Conservation (phyloP, 352 stramenopile species). For the Halophytophthora polymorphica region DNA sequence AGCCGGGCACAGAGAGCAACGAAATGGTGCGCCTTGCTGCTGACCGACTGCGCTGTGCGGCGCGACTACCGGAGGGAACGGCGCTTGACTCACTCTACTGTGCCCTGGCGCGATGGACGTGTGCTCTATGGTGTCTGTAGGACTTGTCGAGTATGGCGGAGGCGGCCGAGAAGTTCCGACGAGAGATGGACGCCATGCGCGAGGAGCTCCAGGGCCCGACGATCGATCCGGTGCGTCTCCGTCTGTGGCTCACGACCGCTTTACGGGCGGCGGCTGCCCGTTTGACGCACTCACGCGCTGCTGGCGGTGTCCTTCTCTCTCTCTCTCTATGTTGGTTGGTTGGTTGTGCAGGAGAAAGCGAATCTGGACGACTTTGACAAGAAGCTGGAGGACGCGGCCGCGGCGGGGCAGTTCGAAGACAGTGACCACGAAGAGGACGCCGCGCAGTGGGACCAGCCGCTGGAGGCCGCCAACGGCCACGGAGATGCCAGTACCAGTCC, state of each 20-base stretch:
- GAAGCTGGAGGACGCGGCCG: slow-evolving; percentile 71
- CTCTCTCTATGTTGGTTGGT: not conserved
- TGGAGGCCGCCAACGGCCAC: slow-evolving; percentile 18
- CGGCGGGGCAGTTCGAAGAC: slow-evolving; percentile 79
- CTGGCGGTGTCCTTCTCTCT: no score
- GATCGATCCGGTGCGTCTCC: slow-evolving; percentile 26
- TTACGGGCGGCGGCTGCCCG: not conserved
- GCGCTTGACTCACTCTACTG: not conserved
- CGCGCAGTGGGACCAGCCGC: slow-evolving; percentile 51
- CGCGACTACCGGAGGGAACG: no score
- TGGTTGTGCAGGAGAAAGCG: slow-evolving; percentile 7
- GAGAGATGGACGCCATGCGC: slow-evolving; percentile 83
- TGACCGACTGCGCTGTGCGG: no score
- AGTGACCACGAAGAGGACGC: slow-evolving; percentile 61
- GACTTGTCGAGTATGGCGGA: slow-evolving; percentile 78
- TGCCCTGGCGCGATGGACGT: no score
- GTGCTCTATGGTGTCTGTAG: slow-evolving; percentile 24
- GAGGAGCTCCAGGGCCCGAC: slow-evolving; percentile 41
- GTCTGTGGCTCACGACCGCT: not conserved
- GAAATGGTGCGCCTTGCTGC: slow-evolving; percentile 46
- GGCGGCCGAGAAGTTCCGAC: slow-evolving; percentile 78
- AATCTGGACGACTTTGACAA: slow-evolving; percentile 79
- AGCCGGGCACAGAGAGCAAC: slow-evolving; percentile 39
- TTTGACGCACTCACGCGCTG: no score
- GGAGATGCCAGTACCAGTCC: slow-evolving; percentile 20